Conservation (phyloP, 805 yeast genomes). For the Scheffersomyces coipomensis region DNA sequence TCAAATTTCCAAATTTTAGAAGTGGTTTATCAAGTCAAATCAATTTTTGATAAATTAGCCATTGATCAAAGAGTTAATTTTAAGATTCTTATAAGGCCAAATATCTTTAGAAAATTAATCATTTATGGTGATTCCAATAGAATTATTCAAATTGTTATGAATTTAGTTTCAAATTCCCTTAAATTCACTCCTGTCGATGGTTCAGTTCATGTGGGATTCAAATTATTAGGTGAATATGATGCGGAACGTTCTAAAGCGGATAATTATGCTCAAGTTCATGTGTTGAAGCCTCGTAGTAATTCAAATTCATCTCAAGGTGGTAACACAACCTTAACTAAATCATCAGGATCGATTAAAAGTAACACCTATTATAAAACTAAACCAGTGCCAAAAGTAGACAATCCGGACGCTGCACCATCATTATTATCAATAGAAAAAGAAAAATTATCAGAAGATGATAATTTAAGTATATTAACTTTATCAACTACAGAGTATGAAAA, state of each 20-base stretch:
- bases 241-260: slow-evolving; percentile 38
- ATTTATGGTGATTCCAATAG: slow-evolving; percentile 87
- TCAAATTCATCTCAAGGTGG: neutral
- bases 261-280: slow-evolving; percentile 46
- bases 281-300: too few species aligned
- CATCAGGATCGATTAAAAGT: neutral
- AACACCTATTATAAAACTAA: neutral
- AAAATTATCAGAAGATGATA: too few species aligned
- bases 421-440: neutral
- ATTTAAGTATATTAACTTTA: slow-evolving; percentile 28
- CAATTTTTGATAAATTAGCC: slow-evolving; percentile 81
- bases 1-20: slow-evolving; percentile 78
- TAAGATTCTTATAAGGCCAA: slow-evolving; percentile 62
- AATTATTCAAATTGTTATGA: slow-evolving; percentile 89
- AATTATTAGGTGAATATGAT: slow-evolving; percentile 72
- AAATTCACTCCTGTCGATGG: slow-evolving; percentile 94
- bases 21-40: slow-evolving; percentile 78
- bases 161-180: slow-evolving; percentile 83
- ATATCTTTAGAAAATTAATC: slow-evolving; percentile 57
- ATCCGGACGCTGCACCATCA: slow-evolving; percentile 10
- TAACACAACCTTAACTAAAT: too few species aligned
- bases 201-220: slow-evolving; percentile 62
- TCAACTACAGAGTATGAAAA: slow-evolving; percentile 40
- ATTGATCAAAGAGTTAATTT: slow-evolving; percentile 73
- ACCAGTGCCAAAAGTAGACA: slow-evolving; percentile 8